Evolutionary conservation across 2,329 filamentous ascomycete genomes (phyloP).

Genomic region (Hymenoscyphus scutula): DNA sequence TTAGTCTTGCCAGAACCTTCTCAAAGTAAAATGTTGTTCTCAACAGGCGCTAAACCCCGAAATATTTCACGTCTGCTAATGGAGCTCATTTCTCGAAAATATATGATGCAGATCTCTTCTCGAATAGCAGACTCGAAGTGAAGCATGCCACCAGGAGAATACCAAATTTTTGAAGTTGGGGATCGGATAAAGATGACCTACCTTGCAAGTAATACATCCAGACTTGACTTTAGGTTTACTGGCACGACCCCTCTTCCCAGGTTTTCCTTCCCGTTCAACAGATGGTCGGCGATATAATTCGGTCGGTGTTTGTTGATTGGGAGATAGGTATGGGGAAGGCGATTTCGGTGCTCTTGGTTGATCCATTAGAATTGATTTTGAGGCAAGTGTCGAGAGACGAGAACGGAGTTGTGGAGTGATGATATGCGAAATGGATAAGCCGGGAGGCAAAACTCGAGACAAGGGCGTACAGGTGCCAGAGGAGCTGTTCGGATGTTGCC

Average conservation of each 20-base stretch:
- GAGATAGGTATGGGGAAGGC: slow-evolving; percentile 3
- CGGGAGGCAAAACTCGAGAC: not conserved
- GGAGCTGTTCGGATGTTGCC: not conserved
- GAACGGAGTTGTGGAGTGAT: not conserved
- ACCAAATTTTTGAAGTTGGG: not conserved
- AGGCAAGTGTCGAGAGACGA: not conserved
- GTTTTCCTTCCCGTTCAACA: slow-evolving; percentile 19
- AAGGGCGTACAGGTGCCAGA: not conserved
- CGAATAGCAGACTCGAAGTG: not conserved
- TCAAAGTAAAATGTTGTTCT: not conserved
- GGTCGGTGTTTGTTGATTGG: slow-evolving; percentile 17
- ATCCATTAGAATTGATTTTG: slow-evolving; percentile 8
- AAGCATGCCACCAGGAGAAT: too few relatives aligned
- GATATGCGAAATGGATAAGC: not conserved
- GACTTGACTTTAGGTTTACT: slow-evolving; percentile 58
- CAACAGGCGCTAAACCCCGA: not conserved
- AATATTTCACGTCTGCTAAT: not conserved
- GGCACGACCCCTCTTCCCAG: slow-evolving; percentile 29
- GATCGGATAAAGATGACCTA: slow-evolving; percentile 35
- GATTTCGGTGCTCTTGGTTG: not conserved
- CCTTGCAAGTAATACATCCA: slow-evolving; percentile 68
- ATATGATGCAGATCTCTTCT: not conserved
- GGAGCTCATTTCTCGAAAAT: not conserved
- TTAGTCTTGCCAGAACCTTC: slow-evolving; percentile 6
- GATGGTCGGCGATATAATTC: slow-evolving; percentile 24